Evolutionary conservation across 129 eudicot species (phyloP), one percentile per base, ranked within the genome.

Genomic region (Chrysanthemum lavandulifolium): DNA sequence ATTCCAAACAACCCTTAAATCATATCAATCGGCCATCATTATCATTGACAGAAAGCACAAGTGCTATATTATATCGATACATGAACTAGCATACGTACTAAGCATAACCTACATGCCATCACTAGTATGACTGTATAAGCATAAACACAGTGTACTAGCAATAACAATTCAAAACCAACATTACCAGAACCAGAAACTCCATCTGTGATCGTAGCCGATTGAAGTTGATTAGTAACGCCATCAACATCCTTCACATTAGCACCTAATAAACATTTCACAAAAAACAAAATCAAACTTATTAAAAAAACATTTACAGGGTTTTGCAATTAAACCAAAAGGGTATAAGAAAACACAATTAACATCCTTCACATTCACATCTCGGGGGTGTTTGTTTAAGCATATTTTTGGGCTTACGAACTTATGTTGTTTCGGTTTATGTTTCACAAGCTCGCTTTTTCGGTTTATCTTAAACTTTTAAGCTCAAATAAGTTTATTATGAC

Each of bases 211-310:
- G 96, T 86, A 49, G 96, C 77, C 12, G 87, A 83, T n/a, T 84
- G 91, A 16, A 91, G 91, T 78, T 91, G 87, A 67, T 81, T 84
- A 6, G 92, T 73, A 14, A 91, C 92, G 43, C 68, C 66, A 63
- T 91, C 96, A 65, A 85, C 89, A 14, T 84, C 93, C 73, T 84
- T 75, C 50, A 50, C 86, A 68, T 72, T 79, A 60, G 65, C 80
- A 52, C 76, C 96, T 82, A 74, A 69, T 43, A 23, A 55, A 80
- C 50, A 58, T 84, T 73, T 68, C 69, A 59, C n/a, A n/a, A n/a
- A 0, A 33, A 13, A 9, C 10, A 60, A 49, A 71, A 58, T 23
- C 66, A 61, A 67, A 33, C 6, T 14, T 21, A 0, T 21, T 54
- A 5, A 13, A 18, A 65, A 67, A 18, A 60, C 31, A 1, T 23